Percentiles rank a stretch among this genome's conserved stretches.
Conservation (phyloP, 352 stramenopile species). For the Halophytophthora batemanensis region DNA sequence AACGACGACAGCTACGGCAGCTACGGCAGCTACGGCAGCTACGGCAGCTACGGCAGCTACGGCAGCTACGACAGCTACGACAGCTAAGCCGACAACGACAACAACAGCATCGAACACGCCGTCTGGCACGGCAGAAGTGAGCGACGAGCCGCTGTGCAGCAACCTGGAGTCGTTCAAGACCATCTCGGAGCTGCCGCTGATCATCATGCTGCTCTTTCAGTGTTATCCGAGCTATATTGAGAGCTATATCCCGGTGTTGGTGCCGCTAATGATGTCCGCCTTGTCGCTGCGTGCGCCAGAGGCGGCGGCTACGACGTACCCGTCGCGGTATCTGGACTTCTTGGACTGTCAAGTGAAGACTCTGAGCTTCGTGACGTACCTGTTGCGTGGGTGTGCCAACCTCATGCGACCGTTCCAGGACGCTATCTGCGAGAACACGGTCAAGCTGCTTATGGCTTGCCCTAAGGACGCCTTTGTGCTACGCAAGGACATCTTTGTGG, state of each 20-base stretch:
- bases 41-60: slow-evolving; percentile 2
- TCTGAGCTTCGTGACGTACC: slow-evolving; percentile 97
- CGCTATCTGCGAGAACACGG: slow-evolving; percentile 91
- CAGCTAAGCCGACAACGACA: too few species aligned
- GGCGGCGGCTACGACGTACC: slow-evolving; percentile 50
- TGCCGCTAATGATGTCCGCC: slow-evolving; percentile 97
- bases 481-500: slow-evolving; percentile 96
- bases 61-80: background rate
- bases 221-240: slow-evolving; percentile 96
- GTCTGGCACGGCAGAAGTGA: slow-evolving; percentile 7
- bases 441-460: slow-evolving; percentile 94
- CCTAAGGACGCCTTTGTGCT: slow-evolving; percentile 93
- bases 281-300: slow-evolving; percentile 84
- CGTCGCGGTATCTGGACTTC: slow-evolving; percentile 85
- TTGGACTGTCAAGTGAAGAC: slow-evolving; percentile 97
- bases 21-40: too few species aligned
- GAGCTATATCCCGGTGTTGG: slow-evolving; percentile 92
- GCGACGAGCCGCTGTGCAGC: slow-evolving; percentile 62
- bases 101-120: slow-evolving; percentile 12
- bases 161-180: slow-evolving; percentile 93
- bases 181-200: slow-evolving; percentile 96
- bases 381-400: slow-evolving; percentile 90
- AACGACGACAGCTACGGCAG: background rate
- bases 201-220: slow-evolving; percentile 98
- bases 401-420: slow-evolving; percentile 96